Percentiles rank a stretch among this genome's conserved stretches.
phyloP scores from a whole-genome alignment of 73 alveolate species.

The Symbiodinium pilosum region DNA sequence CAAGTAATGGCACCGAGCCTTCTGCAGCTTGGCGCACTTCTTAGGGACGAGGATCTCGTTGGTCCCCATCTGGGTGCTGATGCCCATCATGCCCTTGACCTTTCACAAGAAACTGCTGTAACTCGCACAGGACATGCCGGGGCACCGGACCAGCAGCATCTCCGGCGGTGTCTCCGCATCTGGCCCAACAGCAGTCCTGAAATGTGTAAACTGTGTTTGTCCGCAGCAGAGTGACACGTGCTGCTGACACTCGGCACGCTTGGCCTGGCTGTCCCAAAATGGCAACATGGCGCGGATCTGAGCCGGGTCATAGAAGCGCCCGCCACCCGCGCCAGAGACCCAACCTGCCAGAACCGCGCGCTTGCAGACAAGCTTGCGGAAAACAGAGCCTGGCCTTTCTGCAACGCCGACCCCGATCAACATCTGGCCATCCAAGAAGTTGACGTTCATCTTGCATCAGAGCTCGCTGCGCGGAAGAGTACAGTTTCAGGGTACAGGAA shows the following conservation, averaged over 20 bases:
- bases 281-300: not conserved
- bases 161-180: not conserved
- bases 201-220: not conserved
- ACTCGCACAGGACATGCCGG: not conserved
- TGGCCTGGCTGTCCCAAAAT: not conserved
- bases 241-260: not conserved
- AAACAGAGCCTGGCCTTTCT: not conserved
- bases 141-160: not conserved
- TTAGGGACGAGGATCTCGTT: not conserved
- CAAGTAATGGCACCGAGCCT: not conserved
- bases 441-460: too few species aligned
- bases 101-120: not conserved
- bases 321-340: not conserved
- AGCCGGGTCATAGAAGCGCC: not conserved
- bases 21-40: not conserved
- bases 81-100: not conserved
- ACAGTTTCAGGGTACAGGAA: not conserved
- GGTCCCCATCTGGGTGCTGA: not conserved
- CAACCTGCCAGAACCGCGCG: not conserved
- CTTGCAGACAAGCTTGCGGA: not conserved
- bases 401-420: not conserved
- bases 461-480: not conserved
- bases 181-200: not conserved
- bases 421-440: not conserved
- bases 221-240: not conserved